Evolutionary conservation across 1,284 basidiomycete species (phyloP), one percentile per base, ranked within the genome.

Genomic region (Fistulina hepatica): DNA sequence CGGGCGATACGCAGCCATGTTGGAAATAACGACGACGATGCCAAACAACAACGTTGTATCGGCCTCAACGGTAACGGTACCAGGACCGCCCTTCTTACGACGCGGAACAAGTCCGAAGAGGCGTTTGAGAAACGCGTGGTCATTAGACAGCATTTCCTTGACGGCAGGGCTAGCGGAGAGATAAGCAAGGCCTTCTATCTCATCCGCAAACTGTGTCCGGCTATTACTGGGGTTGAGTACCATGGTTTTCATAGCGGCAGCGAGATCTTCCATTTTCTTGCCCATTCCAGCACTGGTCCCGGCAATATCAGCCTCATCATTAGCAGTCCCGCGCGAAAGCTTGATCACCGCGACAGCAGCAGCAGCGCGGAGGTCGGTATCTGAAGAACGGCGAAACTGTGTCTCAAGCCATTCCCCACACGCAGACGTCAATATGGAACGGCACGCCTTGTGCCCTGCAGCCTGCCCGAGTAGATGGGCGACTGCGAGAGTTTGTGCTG

Each of bases 161-260:
- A 85, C 64, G 1, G 57, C 45, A 0, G 84, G 66, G 44, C 77
- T 71, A 22, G 72, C 62, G 42, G 77, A 84, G 40, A 91, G 71
- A 55, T 92, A 85, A 6, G 83, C 83, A 36, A 95, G 60, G 1
- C 81, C 88, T 60, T 95, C 91, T 13, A 92, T 63, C 6, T 76
- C 77, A 45, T 86, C 80, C 6, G 66, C 57, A 21, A 70, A 52
- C 25, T 71, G 69, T 15, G 63, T 55, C 10, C 52, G 46, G 24
- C 60, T 48, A 25, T 60, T 55, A 15, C 56, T 56, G 43, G 53
- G 57, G 19, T 53, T 54, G 28, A 68, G 43, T 21, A 89, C 61
- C 38, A 81, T 60, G 2, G 61, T 59, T 48, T 71, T 76, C 67
- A 90, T 72, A 37, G 70, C 60, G 25, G 55, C 47, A 12, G 73